Conservation (phyloP, 305 asterid genomes). For the Fraxinus paxiana region DNA sequence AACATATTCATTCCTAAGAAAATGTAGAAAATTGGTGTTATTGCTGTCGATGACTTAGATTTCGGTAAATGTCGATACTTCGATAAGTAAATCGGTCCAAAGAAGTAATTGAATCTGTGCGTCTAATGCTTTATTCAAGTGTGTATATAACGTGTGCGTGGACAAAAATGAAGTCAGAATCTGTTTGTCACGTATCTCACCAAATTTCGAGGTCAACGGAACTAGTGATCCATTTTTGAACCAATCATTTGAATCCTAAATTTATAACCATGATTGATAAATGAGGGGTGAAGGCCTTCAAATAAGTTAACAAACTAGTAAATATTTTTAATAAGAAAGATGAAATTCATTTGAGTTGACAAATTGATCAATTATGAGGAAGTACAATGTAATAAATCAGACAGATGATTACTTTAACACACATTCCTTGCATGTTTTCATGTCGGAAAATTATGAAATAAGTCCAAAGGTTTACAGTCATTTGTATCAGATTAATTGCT, state of each 20-base stretch:
- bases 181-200: too few relatives aligned
- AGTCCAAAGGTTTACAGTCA: slow-evolving; percentile 52
- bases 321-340: background rate
- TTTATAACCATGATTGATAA: background rate
- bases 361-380: slow-evolving; percentile 30
- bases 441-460: slow-evolving; percentile 45
- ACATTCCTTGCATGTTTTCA: slow-evolving; percentile 57
- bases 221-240: too few relatives aligned
- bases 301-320: background rate
- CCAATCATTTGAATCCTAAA: background rate
- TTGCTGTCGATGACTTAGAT: too few relatives aligned
- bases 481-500: slow-evolving; percentile 37
- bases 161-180: too few relatives aligned
- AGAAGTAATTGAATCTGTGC: background rate
- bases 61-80: too few relatives aligned
- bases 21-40: too few relatives aligned
- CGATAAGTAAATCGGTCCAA: background rate
- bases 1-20: background rate
- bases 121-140: too few relatives aligned
- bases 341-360: slow-evolving; percentile 45
- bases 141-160: too few relatives aligned
- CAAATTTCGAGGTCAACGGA: too few relatives aligned
- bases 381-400: slow-evolving; percentile 25
- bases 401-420: slow-evolving; percentile 27
- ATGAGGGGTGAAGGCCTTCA: background rate